Conservation (phyloP, 352 stramenopile species). For the Phytopythium aichiense region DNA sequence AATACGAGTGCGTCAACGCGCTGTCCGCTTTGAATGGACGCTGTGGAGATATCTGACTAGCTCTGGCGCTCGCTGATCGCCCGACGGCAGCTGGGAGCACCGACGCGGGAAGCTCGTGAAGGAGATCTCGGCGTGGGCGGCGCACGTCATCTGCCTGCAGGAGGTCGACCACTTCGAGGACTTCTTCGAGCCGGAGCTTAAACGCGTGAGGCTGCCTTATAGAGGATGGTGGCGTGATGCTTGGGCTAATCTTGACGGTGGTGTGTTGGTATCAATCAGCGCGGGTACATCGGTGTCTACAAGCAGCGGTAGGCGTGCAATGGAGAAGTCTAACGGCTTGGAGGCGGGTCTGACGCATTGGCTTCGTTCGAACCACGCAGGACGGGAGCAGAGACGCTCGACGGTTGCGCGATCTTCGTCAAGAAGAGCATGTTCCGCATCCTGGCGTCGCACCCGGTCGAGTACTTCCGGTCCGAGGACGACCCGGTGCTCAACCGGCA, state of each 20-base stretch:
- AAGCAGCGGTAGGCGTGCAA: conserved; percentile 42
- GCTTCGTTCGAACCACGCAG: neutral
- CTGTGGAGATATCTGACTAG: neutral
- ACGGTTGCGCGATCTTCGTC: conserved; percentile 69
- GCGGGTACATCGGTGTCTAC: conserved; percentile 45
- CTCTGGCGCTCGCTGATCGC: neutral
- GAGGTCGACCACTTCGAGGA: conserved; percentile 72
- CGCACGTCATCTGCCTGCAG: conserved; percentile 58
- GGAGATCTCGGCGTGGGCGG: conserved; percentile 45
- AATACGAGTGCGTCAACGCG: conserved; percentile 35
- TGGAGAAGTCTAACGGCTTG: no score
- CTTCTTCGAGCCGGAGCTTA: conserved; percentile 62
- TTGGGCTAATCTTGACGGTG: neutral
- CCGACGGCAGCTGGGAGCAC: conserved; percentile 22
- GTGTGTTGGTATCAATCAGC: conserved; percentile 5
- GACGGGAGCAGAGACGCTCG: conserved; percentile 52
- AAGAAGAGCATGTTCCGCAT: conserved; percentile 40
- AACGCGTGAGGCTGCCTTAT: conserved; percentile 16
- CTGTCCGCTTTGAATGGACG: neutral
- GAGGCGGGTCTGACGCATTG: neutral
- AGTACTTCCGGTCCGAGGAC: conserved; percentile 34
- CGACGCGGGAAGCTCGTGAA: conserved; percentile 37
- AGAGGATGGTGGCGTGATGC: neutral
- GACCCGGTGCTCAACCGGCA: conserved; percentile 50
- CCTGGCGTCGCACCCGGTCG: conserved; percentile 33